Base-by-base conservation (phyloP, 2,329 filamentous ascomycete genomes). In the Colletotrichum simmondsii region DNA sequence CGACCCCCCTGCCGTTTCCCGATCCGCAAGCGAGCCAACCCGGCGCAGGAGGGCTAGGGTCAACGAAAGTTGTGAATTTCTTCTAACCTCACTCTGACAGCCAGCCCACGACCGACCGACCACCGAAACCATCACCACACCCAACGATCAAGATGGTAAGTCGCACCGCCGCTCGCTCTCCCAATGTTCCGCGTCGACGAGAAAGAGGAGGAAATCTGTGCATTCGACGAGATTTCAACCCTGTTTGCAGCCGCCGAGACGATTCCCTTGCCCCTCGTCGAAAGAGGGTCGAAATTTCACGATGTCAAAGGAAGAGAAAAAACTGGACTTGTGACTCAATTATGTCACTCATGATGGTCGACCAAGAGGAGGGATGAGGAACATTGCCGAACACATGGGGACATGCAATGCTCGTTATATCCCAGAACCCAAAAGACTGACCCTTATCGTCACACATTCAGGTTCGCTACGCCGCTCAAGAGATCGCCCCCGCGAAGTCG, bases 401-500 rank as follows among this genome's bases (percentile, higher is more conserved):
- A 3, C 37, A 42, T 2, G 3, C 7, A 16, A 14, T 42, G 14
- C 16, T 42, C 37, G 37, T 49, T n/a, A 35, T 12, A 35, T 35
- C 32, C 32, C 42, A 49, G 19, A n/a, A 71, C 46, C n/a, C 10
- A 8, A 10, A n/a, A 49, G 60, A 68, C 75, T 77, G 72, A 77
- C 71, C 61, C 54, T 24, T 24, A 61, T 74, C 68, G 73, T 65
- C 63, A 42, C 64, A 69, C 68, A 59, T 24, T 64, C 83, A 97
- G 95, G 95, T 97, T 91, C 95, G 95, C 88, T 98, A 98, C 95
- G 95, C 95, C 88, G 94, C 94, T 85, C 94, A 92, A 84, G 91
- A 95, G 86, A 96, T 97, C 85, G 90, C 93, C 82, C 88, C 92
- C 87, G 91, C 92, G 81, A 98, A 98, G 92, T 97, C 94, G 89